A percentile compares a stretch with the other conserved stretches of the same genome.
Evolutionary conservation across 108 stramenopile species (phyloP).

Genomic region (Discostella stelligeroides): DNA sequence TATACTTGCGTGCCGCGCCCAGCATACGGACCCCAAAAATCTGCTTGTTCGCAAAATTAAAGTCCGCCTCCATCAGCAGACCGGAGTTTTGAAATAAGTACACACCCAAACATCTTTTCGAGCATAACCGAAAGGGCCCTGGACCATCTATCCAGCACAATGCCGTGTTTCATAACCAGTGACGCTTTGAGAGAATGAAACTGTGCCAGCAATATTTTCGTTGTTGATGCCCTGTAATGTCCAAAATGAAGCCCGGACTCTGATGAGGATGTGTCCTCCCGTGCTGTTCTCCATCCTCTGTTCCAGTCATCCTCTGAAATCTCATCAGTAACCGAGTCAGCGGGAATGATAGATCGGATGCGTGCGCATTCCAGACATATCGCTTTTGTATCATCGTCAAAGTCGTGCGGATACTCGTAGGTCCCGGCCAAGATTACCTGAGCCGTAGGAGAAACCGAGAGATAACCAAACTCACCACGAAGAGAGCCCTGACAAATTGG

Average conservation of each 20-base stretch:
- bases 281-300: slow-evolving; percentile 1
- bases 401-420: background rate
- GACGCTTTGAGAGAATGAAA: background rate
- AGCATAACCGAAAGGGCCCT: background rate
- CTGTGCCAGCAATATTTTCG: background rate
- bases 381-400: no score
- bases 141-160: background rate
- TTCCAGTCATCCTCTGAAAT: background rate
- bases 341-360: background rate
- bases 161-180: background rate
- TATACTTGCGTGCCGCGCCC: no score
- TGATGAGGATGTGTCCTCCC: no score
- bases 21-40: slow-evolving; percentile 25
- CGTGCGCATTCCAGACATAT: slow-evolving; percentile 1
- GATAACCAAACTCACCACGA: slow-evolving; percentile 4
- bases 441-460: background rate
- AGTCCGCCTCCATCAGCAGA: slow-evolving; percentile 22
- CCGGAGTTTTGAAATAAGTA: slow-evolving; percentile 5
- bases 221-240: background rate
- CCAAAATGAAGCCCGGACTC: slow-evolving; percentile 7
- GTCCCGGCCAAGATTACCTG: background rate
- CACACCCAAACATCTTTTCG: no score
- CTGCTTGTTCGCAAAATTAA: slow-evolving; percentile 17
- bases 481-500: slow-evolving; percentile 1
- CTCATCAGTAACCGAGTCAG: background rate